Base-by-base conservation (phyloP, 495 filamentous ascomycete species). In the Penicillium psychrofluorescens region DNA sequence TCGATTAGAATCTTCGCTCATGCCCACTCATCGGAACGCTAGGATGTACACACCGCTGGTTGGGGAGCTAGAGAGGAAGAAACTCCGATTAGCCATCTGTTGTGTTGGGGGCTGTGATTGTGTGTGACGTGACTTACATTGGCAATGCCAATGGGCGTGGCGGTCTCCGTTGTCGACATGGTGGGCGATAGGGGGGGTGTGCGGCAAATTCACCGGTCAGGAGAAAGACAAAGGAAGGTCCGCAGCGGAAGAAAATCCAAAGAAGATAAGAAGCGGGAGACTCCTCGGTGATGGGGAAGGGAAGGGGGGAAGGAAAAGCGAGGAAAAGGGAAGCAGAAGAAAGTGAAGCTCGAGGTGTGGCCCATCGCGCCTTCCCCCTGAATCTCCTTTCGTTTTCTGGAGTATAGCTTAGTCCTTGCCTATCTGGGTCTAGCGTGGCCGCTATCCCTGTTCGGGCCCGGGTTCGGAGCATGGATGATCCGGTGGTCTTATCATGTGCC, bases 81-180 rank as follows among this genome's bases (percentile, higher is more conserved):
- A 22, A 16, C 37, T 51, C 57, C 35, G 53, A 54, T 51, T 56
- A 56, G 48, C 42, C 36, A 44, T 44, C 22, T 22, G 4, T 22
- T 3, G 4, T 22, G 3, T 22, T 22, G 3, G 22, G 22, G 6
- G 22, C 6, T 22, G 22, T 22, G 22, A 22, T 22, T 22, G 22
- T 22, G 22, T 6, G 22, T 22, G 22, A 22, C 0, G 22, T 22
- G 2, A 76, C 81, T 70, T 69, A 85, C 81, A 76, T 98, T 98
- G 79, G 92, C 92, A 85, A 98, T 97, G 77, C 91, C 91, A 86
- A 97, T 97, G 59, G 88, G 89, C 61, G 87, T 86, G 49, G 86
- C 84, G 63, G 85, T 86, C 70, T 95, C 90, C 53, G 80, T 81
- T 61, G 84, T 81, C 57, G 81, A 70, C 86, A 90, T 90, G 66